Evolutionary conservation across 345 rosid genomes (phyloP), one percentile per base, ranked within the genome.

Genomic region (Alliaria petiolata): DNA sequence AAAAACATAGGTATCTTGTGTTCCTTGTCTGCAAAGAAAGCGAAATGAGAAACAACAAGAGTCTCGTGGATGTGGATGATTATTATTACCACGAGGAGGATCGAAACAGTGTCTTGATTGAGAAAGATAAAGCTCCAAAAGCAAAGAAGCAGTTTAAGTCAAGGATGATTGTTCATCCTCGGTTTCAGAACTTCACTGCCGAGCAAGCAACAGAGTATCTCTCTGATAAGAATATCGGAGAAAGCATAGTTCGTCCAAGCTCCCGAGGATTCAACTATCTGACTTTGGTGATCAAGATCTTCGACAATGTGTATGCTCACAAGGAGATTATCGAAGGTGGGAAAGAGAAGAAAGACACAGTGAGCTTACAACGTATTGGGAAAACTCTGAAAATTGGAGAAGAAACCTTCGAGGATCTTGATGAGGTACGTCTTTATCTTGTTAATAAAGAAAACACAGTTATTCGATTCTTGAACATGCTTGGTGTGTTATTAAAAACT

Each of bases 91-190:
- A 79, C 30, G 64, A 57, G 28, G 89, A 91, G 80, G 86, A 87
- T 60, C 78, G 40, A 73, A 85, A 78, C 78, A 82, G 62, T 78
- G 28, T 80, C 71, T 85, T 80, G 73, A 73, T 67, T 62, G 90
- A 85, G 51, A 87, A 85, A 76, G 91, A 85, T 55, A 91, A 85
- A 75, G 96, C 81, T 72, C 87, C 81, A 42, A 89, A 87, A 74
- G 97, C 82, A 69, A 87, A 80, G 89, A 89, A 80, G 58, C 88
- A 87, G 74, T 87, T 91, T 46, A 91, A 87, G 82, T 84, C 85
- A 1, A 73, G 97, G 79, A 85, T 91, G 96, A 89, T 91, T 49
- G 91, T 87, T 70, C 97, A 91, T 83, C 97, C 97, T 46, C 89
- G 89, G 59, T 91, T 91, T 74, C 93, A 85, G 78, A 91, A 91